A percentile compares a stretch with the other conserved stretches of the same genome.
Evolutionary conservation across 768 basidiomycete species (phyloP).

Genomic region (Pleurotus sapidus): DNA sequence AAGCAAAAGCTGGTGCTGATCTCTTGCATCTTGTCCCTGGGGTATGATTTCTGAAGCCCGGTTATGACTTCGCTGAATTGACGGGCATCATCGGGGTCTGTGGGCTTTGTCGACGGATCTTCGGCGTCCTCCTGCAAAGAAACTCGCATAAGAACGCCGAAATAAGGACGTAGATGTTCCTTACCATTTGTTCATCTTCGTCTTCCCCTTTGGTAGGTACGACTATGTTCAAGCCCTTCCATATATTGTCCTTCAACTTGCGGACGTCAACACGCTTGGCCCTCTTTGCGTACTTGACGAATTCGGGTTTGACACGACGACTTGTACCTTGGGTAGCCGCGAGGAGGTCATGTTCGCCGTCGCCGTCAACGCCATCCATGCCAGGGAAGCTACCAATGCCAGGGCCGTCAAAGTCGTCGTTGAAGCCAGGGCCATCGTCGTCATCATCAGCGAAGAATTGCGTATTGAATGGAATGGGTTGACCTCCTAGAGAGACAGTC

Average conservation of each 20-base stretch:
- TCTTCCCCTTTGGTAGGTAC: constrained; percentile 42
- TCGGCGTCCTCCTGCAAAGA: constrained; percentile 52
- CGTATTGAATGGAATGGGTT: constrained; percentile 81
- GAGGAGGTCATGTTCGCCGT: constrained; percentile 85
- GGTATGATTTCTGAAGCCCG: constrained; percentile 79
- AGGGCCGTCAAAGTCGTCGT: constrained; percentile 58
- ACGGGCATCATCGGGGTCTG: constrained; percentile 64
- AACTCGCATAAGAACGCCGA: neutral
- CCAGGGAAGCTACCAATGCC: constrained; percentile 23
- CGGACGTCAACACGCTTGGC: constrained; percentile 97
- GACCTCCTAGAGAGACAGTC: constrained; percentile 19
- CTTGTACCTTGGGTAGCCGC: constrained; percentile 76
- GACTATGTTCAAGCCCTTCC: constrained; percentile 87
- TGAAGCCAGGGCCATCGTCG: constrained; percentile 74
- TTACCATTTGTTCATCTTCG: constrained; percentile 52
- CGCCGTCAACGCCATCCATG: constrained; percentile 35
- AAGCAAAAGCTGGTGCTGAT: constrained; percentile 99
- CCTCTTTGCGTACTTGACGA: constrained; percentile 90
- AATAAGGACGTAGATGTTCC: constrained; percentile 11
- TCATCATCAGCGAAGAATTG: constrained; percentile 96
- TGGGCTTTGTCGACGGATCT: constrained; percentile 29
- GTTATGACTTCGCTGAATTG: constrained; percentile 81
- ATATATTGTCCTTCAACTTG: constrained; percentile 96
- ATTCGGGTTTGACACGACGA: constrained; percentile 80
- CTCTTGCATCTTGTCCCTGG: constrained; percentile 92